A percentile compares a stretch with the other conserved stretches of the same genome.
phyloP scores from a whole-genome alignment of 164 flowering plant genomes.

The Vitis rotundifolia region DNA sequence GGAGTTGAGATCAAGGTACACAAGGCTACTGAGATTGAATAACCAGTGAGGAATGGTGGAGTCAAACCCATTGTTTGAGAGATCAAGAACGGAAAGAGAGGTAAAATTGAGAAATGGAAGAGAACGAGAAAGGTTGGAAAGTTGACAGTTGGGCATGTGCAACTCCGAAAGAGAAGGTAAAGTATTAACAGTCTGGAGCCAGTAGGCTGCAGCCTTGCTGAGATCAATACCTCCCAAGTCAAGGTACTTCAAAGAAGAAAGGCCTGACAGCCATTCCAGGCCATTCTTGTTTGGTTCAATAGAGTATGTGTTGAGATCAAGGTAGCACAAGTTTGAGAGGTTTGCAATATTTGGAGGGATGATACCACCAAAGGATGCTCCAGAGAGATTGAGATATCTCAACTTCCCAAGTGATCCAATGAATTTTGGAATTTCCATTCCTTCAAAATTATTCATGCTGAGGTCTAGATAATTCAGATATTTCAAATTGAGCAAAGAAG shows the following conservation, averaged over 20 bases:
- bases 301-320: constrained; percentile 12
- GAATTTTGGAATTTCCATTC: constrained; percentile 21
- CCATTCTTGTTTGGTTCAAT: neutral
- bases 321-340: constrained; percentile 18
- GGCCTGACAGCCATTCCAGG: constrained; percentile 22
- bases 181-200: constrained; percentile 19
- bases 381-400: constrained; percentile 30
- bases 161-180: constrained; percentile 27
- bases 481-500: constrained; percentile 21
- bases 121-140: constrained; percentile 3
- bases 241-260: constrained; percentile 23
- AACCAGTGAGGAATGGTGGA: constrained; percentile 14
- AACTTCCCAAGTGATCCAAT: constrained; percentile 17
- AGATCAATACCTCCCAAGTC: constrained; percentile 16
- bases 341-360: constrained; percentile 28
- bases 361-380: constrained; percentile 16
- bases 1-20: constrained; percentile 1
- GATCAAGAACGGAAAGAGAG: constrained; percentile 11
- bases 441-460: constrained; percentile 24
- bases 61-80: constrained; percentile 8
- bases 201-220: neutral
- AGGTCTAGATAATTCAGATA: constrained; percentile 21
- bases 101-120: constrained; percentile 5
- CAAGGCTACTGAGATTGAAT: constrained; percentile 9
- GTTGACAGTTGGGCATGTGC: constrained; percentile 8